A percentile compares a stretch with the other conserved stretches of the same genome.
phyloP scores from a whole-genome alignment of 495 filamentous ascomycete species.

The Oidiodendron maius region DNA sequence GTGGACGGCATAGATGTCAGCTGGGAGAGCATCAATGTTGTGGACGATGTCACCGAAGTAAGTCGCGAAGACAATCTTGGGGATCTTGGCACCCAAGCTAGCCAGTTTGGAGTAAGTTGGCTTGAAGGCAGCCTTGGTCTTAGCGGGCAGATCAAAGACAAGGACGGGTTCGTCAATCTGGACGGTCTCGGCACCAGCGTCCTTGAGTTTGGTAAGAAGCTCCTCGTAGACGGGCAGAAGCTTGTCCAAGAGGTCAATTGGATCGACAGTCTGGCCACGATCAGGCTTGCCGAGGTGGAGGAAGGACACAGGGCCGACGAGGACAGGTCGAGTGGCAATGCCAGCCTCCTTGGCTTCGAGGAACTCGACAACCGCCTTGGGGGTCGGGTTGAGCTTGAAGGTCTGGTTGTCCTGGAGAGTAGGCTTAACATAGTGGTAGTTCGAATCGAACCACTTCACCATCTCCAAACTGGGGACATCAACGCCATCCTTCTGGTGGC shows the following conservation, averaged over 20 bases:
- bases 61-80: slow-evolving; percentile 80
- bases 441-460: slow-evolving; percentile 99
- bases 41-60: slow-evolving; percentile 99
- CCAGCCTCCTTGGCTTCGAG: slow-evolving; percentile 95
- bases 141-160: slow-evolving; percentile 81
- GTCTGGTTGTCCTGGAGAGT: slow-evolving; percentile 92
- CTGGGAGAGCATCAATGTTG: slow-evolving; percentile 85
- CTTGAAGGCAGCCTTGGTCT: slow-evolving; percentile 96
- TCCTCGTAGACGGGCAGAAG: slow-evolving; percentile 90
- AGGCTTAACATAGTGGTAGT: slow-evolving; percentile 99
- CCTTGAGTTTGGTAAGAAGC: slow-evolving; percentile 85
- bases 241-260: slow-evolving; percentile 86
- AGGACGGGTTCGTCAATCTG: slow-evolving; percentile 98
- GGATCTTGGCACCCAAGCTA: slow-evolving; percentile 66
- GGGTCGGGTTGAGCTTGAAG: slow-evolving; percentile 79
- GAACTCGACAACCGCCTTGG: slow-evolving; percentile 93
- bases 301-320: slow-evolving; percentile 96
- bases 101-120: slow-evolving; percentile 86
- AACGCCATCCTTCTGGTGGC: slow-evolving; percentile 85
- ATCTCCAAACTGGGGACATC: slow-evolving; percentile 96
- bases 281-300: slow-evolving; percentile 94
- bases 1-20: slow-evolving; percentile 76
- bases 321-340: slow-evolving; percentile 84
- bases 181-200: slow-evolving; percentile 86
- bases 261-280: slow-evolving; percentile 83